These are phyloP conservation scores for Umbelopsis isabellina DNA, from an alignment of 192 early-diverging fungal species.

Conservation along the genomic window DNA sequence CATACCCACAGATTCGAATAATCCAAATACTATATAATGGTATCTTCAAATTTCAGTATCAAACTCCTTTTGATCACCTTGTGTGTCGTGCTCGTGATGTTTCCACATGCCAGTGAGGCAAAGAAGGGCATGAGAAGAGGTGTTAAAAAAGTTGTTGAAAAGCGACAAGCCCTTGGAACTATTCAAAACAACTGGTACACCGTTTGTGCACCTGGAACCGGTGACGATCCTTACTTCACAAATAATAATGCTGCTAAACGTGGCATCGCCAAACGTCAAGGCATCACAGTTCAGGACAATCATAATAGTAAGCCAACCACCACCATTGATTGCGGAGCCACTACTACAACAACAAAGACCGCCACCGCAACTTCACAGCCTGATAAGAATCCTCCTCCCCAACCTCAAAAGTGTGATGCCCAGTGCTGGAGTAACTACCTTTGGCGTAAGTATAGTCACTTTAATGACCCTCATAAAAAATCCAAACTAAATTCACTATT, in stretches of 20 bases:
- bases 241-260: not conserved
- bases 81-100: not conserved
- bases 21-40: not conserved
- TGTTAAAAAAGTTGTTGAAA: not conserved
- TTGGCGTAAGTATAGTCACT: slow-evolving; percentile 30
- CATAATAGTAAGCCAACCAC: slow-evolving; percentile 11
- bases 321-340: slow-evolving; percentile 4
- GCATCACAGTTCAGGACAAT: not conserved
- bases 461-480: not conserved
- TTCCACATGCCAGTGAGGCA: not conserved
- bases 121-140: no score
- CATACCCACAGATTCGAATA: not conserved
- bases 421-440: slow-evolving; percentile 40
- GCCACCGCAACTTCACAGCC: not conserved
- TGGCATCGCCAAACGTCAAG: not conserved
- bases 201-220: slow-evolving; percentile 9
- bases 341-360: slow-evolving; percentile 22
- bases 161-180: slow-evolving; percentile 10
- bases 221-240: not conserved
- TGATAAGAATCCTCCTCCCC: not conserved
- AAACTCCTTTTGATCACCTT: not conserved
- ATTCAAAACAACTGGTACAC: slow-evolving; percentile 17
- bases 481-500: not conserved
- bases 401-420: slow-evolving; percentile 16
- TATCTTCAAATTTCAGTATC: slow-evolving; percentile 9